phyloP scores from a whole-genome alignment of 306 rosid genomes.

The Pterocarpus santalinus region DNA sequence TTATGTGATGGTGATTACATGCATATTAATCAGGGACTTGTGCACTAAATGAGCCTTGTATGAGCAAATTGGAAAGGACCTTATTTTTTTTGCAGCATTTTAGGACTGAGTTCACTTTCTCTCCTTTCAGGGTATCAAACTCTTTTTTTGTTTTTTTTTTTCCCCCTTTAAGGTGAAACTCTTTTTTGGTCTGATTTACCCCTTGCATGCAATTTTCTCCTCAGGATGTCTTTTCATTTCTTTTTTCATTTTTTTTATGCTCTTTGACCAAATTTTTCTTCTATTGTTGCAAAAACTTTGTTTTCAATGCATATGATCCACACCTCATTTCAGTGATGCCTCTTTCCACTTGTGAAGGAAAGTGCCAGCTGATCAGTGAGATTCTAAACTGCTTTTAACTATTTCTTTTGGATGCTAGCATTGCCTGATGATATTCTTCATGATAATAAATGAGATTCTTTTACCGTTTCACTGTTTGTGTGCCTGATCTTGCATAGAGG shows the following conservation, averaged over 20 bases:
- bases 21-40: slow-evolving; percentile 19
- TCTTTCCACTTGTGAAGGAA: not conserved
- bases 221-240: not conserved
- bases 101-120: slow-evolving; percentile 9
- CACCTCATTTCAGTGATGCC: not conserved
- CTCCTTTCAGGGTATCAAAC: slow-evolving; percentile 15
- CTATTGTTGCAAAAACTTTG: not conserved
- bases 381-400: not conserved
- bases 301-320: slow-evolving; percentile 33
- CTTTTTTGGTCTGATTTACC: not conserved
- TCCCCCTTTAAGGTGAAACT: not conserved
- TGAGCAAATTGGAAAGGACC: slow-evolving; percentile 13
- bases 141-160: not conserved
- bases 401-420: not conserved
- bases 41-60: slow-evolving; percentile 14
- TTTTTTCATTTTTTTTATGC: not conserved
- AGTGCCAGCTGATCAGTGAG: not conserved
- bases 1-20: slow-evolving; percentile 6
- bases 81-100: slow-evolving; percentile 11
- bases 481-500: not conserved
- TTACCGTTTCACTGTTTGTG: not conserved
- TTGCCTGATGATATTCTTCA: slow-evolving; percentile 18
- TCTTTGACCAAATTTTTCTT: slow-evolving; percentile 4
- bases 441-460: not conserved
- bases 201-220: slow-evolving; percentile 6